These are phyloP conservation scores for Leptographium procerum DNA, from an alignment of 2,329 filamentous ascomycete genomes.

Conservation along the genomic window DNA sequence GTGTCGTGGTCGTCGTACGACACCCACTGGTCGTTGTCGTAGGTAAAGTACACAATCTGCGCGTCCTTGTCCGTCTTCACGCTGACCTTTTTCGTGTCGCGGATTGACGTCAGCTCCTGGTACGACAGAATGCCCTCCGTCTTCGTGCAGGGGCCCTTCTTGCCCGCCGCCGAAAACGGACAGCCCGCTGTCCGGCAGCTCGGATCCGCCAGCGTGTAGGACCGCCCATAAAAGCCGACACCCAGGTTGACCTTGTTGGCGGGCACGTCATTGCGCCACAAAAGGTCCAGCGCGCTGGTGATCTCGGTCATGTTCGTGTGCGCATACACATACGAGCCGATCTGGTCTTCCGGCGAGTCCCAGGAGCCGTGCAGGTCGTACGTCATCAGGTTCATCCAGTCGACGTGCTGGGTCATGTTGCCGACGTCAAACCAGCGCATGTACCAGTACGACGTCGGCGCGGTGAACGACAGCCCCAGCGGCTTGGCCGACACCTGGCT, in stretches of 20 bases:
- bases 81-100: slow-evolving; percentile 11
- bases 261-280: slow-evolving; percentile 33
- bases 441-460: slow-evolving; percentile 11
- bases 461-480: slow-evolving; percentile 1
- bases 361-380: slow-evolving; percentile 31
- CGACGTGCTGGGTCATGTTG: background rate
- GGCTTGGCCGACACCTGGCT: background rate
- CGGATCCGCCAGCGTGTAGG: slow-evolving; percentile 7
- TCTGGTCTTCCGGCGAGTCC: slow-evolving; percentile 17
- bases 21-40: slow-evolving; percentile 17
- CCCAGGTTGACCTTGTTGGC: slow-evolving; percentile 31
- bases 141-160: slow-evolving; percentile 13
- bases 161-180: slow-evolving; percentile 11
- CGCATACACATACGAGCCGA: slow-evolving; percentile 16
- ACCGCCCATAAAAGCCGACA: slow-evolving; percentile 29
- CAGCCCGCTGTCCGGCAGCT: slow-evolving; percentile 15
- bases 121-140: slow-evolving; percentile 14
- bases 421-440: slow-evolving; percentile 7
- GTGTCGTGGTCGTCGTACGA: slow-evolving; percentile 20
- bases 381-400: slow-evolving; percentile 9
- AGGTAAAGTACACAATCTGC: slow-evolving; percentile 15
- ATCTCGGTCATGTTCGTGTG: slow-evolving; percentile 38
- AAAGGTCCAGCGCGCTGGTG: slow-evolving; percentile 25
- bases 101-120: background rate
- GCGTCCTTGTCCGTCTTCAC: slow-evolving; percentile 4